phyloP scores from a whole-genome alignment of 805 yeast species.

The Yarrowia deformans region DNA sequence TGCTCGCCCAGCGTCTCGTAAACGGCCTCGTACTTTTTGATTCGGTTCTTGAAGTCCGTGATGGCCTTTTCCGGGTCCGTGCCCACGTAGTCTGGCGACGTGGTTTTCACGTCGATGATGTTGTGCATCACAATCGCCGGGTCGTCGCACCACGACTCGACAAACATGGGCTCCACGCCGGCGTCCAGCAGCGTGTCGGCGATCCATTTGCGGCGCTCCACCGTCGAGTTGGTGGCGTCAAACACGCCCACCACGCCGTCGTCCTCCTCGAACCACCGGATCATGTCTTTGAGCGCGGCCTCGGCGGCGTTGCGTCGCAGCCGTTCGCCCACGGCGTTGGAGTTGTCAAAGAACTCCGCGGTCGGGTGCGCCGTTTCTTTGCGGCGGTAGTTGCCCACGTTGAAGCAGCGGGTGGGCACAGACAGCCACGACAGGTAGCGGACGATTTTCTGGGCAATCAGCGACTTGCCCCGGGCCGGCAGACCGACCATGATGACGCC shows the following conservation, averaged over 20 bases:
- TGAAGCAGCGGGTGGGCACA: conserved; percentile 83
- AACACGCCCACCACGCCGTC: conserved; percentile 89
- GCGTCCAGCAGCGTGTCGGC: conserved; percentile 55
- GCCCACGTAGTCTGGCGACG: conserved; percentile 81
- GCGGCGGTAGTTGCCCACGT: conserved; percentile 86
- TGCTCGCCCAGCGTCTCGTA: conserved; percentile 77
- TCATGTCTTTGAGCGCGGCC: conserved; percentile 77
- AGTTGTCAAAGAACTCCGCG: conserved; percentile 80
- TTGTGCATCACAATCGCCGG: conserved; percentile 77
- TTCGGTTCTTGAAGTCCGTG: conserved; percentile 74
- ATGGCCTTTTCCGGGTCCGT: conserved; percentile 75
- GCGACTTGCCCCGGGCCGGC: conserved; percentile 82
- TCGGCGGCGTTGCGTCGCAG: conserved; percentile 74
- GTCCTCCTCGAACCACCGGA: conserved; percentile 82
- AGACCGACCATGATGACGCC: conserved; percentile 54
- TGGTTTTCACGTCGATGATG: conserved; percentile 83
- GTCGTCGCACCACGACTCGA: conserved; percentile 92
- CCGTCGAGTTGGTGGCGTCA: conserved; percentile 91
- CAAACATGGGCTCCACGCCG: conserved; percentile 84
- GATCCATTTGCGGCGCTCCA: conserved; percentile 70
- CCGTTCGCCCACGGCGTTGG: conserved; percentile 68
- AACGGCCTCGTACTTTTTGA: conserved; percentile 71
- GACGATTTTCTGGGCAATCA: conserved; percentile 91
- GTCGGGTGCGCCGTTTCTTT: conserved; percentile 64
- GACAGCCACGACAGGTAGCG: conserved; percentile 93